phyloP scores from a whole-genome alignment of 768 basidiomycete genomes.

The Leucocoprinus sp. region DNA sequence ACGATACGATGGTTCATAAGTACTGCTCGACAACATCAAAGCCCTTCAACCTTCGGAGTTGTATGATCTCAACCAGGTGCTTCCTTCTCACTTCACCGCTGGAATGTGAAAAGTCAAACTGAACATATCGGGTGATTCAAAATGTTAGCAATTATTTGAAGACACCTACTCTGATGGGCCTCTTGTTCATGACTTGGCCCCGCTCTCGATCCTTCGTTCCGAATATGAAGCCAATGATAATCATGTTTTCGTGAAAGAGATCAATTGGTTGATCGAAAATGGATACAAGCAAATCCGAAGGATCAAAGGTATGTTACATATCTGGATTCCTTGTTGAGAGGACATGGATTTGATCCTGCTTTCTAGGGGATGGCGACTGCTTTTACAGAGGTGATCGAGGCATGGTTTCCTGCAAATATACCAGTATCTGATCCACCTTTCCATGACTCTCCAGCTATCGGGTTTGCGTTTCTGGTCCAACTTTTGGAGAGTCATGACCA shows the following conservation, averaged over 20 bases:
- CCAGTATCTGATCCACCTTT: conserved; percentile 8
- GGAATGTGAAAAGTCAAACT: not conserved
- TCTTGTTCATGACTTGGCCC: conserved; percentile 44
- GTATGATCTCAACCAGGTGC: conserved; percentile 21
- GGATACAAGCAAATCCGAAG: conserved; percentile 66
- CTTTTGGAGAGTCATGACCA: conserved; percentile 43
- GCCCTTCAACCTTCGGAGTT: conserved; percentile 5
- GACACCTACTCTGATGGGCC: conserved; percentile 33
- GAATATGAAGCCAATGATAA: conserved; percentile 59
- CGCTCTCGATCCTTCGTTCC: conserved; percentile 45
- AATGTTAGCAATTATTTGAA: conserved; percentile 25
- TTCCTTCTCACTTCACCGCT: not conserved
- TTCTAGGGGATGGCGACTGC: conserved; percentile 78
- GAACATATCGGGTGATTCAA: not conserved
- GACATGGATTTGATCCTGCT: not conserved
- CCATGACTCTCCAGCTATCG: conserved; percentile 51
- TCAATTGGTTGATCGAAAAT: conserved; percentile 54
- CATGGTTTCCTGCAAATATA: not conserved
- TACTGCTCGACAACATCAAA: conserved; percentile 2
- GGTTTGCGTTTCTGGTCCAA: conserved; percentile 73
- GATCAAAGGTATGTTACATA: conserved; percentile 47
- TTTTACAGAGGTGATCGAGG: conserved; percentile 70
- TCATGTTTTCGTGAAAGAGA: conserved; percentile 58
- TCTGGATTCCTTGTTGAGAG: not conserved
- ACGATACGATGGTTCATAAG: not conserved